Evolutionary conservation across 2,329 filamentous ascomycete species (phyloP), one percentile per base, ranked within the genome.

Genomic region (Penicillium thymicola): DNA sequence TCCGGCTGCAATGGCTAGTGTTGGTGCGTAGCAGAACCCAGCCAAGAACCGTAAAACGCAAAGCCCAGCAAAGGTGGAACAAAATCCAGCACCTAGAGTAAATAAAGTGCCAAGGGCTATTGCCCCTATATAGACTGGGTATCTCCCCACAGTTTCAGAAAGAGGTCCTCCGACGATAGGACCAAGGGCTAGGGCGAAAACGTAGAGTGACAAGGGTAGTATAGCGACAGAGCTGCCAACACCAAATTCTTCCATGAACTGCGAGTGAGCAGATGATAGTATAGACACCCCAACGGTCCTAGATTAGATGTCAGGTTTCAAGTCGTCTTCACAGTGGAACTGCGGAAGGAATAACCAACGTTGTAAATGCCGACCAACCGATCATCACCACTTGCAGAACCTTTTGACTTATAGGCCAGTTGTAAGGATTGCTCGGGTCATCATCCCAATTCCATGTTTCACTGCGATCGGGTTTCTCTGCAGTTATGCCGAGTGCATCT

Each of bases 151-250:
- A 2, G 64, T 65, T 36, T 67, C 65, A 10, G 61, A 65, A 3
- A 67, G 49, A 9, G 65, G 65, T 0, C 63, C 65, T 10, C 62
- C 60, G 10, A 66, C 59, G n/a, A 67, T 42, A 32, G 65, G 65
- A 0, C 65, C 65, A 2, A 64, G 51, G 7, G 53, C 60, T 5
- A 64, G 42, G 1, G 62, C 62, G 8, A 63, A 48, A 4, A 59
- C 55, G 30, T 64, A 64, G 8, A 64, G 59, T 0, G 62, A 64
- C 16, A 61, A 25, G 1, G 62, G 62, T 9, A 64, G 25, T 13
- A 64, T 57, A 14, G 62, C 59, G 5, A 56, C 57, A 1, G 60
- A 63, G 30, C 54, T 59, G 11, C 57, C 32, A 2, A 64, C 59
- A 5, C 34, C 28, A 10, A 64, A 64, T 8, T 63, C 57, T 30